Conservation (phyloP, 1,139 yeast species). For the Yamadazyma buinensis region DNA sequence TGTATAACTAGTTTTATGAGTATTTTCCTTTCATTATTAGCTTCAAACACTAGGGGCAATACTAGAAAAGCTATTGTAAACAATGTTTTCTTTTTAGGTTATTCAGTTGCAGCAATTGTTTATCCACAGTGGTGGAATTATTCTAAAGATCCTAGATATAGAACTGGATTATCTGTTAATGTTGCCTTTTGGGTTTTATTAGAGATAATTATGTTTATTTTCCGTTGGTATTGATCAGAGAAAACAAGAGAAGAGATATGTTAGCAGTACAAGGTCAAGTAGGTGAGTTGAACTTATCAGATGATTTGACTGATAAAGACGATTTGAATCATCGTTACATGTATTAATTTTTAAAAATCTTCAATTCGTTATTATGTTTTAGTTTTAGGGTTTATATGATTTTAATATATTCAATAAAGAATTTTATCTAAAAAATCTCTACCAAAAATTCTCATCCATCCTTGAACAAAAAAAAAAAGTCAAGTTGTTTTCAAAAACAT, state of each 20-base stretch:
- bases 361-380: not conserved
- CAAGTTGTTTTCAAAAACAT: too few relatives aligned
- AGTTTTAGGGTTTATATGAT: not conserved
- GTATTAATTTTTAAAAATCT: conserved; percentile 6
- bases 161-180: conserved; percentile 11
- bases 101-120: conserved; percentile 11
- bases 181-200: conserved; percentile 10
- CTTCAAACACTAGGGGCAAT: conserved; percentile 20
- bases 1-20: conserved; percentile 11
- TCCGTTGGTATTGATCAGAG: conserved; percentile 7
- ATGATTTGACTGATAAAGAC: conserved; percentile 19
- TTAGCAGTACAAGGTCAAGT: conserved; percentile 10
- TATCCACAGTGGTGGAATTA: conserved; percentile 15
- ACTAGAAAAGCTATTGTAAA: conserved; percentile 19
- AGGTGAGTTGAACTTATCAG: conserved; percentile 11
- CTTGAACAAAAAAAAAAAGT: too few relatives aligned
- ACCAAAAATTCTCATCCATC: too few relatives aligned
- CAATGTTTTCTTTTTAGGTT: conserved; percentile 15
- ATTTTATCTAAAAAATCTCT: too few relatives aligned
- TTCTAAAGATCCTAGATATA: conserved; percentile 12
- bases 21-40: conserved; percentile 9
- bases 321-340: conserved; percentile 18
- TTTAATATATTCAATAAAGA: too few relatives aligned
- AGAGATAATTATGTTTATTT: conserved; percentile 5
- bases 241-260: conserved; percentile 8